Percentiles rank a stretch among this genome's conserved stretches.
phyloP scores from a whole-genome alignment of 2,329 filamentous ascomycete genomes.

The Aspergillus sp. region DNA sequence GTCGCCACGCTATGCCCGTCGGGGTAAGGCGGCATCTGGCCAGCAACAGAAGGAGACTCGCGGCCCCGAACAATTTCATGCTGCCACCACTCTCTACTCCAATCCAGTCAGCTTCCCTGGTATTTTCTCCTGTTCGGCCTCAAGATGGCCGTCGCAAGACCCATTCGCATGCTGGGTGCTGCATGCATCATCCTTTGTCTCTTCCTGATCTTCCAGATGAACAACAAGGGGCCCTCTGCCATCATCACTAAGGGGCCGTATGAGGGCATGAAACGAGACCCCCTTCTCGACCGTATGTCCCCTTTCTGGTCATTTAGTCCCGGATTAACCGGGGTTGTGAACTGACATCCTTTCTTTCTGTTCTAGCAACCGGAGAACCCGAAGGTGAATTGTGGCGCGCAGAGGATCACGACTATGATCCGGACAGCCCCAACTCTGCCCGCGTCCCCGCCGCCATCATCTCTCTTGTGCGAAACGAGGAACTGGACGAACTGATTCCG shows the following conservation, averaged over 20 bases:
- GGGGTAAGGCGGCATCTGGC: constrained; percentile 20
- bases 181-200: constrained; percentile 70
- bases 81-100: neutral
- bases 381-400: constrained; percentile 71
- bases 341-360: constrained; percentile 15
- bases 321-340: neutral
- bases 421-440: constrained; percentile 69
- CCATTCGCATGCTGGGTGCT: constrained; percentile 74
- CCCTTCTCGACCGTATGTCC: constrained; percentile 77
- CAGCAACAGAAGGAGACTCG: neutral
- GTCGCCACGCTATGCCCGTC: constrained; percentile 23
- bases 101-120: neutral
- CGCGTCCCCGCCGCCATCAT: constrained; percentile 93
- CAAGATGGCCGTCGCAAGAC: constrained; percentile 78
- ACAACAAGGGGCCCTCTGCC: constrained; percentile 50
- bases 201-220: constrained; percentile 75
- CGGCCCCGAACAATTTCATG: neutral
- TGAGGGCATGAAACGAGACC: constrained; percentile 71
- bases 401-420: constrained; percentile 71
- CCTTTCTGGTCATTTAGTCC: constrained; percentile 2
- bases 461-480: constrained; percentile 87
- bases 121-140: constrained; percentile 17
- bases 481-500: constrained; percentile 76
- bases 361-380: constrained; percentile 76
- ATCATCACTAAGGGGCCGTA: constrained; percentile 34